A percentile compares a stretch with the other conserved stretches of the same genome.
Evolutionary conservation across 148 eudicot species (phyloP).

Genomic region (Linanthus parryae): DNA sequence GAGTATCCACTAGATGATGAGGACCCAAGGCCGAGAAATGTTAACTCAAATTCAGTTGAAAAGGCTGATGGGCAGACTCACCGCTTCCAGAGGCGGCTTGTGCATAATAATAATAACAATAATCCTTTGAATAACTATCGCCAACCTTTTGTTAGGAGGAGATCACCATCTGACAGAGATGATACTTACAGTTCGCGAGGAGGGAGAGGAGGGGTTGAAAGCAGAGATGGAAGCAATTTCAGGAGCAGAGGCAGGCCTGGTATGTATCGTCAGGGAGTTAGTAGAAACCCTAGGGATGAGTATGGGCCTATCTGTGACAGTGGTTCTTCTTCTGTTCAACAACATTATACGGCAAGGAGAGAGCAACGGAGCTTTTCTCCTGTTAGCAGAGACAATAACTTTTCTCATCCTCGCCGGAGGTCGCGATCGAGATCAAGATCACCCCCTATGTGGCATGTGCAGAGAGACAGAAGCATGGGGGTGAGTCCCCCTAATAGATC

Average conservation of each 20-base stretch:
- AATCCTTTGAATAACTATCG: constrained; percentile 27
- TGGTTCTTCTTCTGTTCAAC: constrained; percentile 15
- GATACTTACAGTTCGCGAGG: constrained; percentile 18
- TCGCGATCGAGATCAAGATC: constrained; percentile 67
- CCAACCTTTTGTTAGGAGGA: constrained; percentile 27
- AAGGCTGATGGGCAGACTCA: constrained; percentile 28
- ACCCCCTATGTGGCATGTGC: constrained; percentile 30
- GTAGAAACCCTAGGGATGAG: constrained; percentile 41
- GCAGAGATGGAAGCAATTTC: constrained; percentile 19
- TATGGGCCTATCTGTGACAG: constrained; percentile 27
- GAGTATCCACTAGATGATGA: too few species aligned
- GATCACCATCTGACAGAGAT: constrained; percentile 38
- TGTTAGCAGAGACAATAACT: constrained; percentile 21
- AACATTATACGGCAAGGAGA: constrained; percentile 28
- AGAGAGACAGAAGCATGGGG: constrained; percentile 23
- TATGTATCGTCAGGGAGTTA: constrained; percentile 23
- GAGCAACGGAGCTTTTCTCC: constrained; percentile 51
- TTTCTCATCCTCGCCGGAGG: constrained; percentile 28
- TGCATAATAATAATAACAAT: too few species aligned
- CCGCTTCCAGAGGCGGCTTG: constrained; percentile 22
- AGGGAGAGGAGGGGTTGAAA: constrained; percentile 24
- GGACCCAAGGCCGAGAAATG: too few species aligned
- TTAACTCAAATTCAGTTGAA: constrained; percentile 17
- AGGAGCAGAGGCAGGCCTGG: constrained; percentile 33
- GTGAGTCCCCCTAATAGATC: constrained; percentile 19